Conservation (phyloP, 495 filamentous ascomycete genomes). For the Podospora pseudopauciseta region DNA sequence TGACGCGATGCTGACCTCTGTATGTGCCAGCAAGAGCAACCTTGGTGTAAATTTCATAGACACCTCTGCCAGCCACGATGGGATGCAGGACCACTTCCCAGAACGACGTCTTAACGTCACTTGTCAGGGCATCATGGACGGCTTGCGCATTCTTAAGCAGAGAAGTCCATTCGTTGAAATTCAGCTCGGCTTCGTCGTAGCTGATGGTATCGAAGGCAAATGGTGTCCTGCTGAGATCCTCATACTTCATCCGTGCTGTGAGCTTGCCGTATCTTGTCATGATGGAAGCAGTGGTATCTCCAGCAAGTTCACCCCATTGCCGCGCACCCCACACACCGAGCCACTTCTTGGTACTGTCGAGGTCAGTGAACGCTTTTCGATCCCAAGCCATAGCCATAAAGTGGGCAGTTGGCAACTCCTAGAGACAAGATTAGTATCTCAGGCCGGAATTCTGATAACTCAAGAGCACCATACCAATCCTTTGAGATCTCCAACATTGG, state of each 20-base stretch:
- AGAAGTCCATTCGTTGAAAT: constrained; percentile 52
- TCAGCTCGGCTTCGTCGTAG: constrained; percentile 60
- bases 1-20: constrained; percentile 25
- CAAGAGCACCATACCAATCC: constrained; percentile 39
- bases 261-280: constrained; percentile 56
- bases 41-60: constrained; percentile 37
- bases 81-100: constrained; percentile 63
- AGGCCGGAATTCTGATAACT: not conserved
- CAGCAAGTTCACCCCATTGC: constrained; percentile 31
- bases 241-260: constrained; percentile 57
- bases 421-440: not conserved
- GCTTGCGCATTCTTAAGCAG: constrained; percentile 47
- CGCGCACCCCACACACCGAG: constrained; percentile 44
- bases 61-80: constrained; percentile 47
- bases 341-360: constrained; percentile 47
- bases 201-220: constrained; percentile 54
- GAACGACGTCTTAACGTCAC: constrained; percentile 45
- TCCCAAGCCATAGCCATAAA: constrained; percentile 61
- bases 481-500: constrained; percentile 66
- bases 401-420: constrained; percentile 54
- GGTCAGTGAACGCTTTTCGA: constrained; percentile 39
- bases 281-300: constrained; percentile 41
- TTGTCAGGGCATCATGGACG: constrained; percentile 44
- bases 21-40: constrained; percentile 24
- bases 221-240: constrained; percentile 50